phyloP scores from a whole-genome alignment of 2,329 filamentous ascomycete species.

The Drechslerella dactyloides region DNA sequence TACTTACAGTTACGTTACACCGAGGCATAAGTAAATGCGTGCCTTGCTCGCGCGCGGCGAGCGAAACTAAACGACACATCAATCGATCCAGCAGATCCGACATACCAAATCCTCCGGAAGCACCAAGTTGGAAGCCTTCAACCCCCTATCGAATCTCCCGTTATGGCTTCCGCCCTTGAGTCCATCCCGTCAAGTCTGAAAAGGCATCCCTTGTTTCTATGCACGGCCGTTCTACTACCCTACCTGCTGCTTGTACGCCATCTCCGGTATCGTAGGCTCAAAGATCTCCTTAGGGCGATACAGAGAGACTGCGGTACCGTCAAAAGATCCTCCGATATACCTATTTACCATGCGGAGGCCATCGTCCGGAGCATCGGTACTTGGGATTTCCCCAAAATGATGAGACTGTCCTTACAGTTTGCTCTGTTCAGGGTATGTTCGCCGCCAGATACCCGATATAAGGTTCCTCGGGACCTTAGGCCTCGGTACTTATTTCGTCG shows the following conservation, averaged over 20 bases:
- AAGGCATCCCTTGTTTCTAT: conserved; percentile 10
- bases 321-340: conserved; percentile 39
- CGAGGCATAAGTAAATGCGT: too few species aligned
- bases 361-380: conserved; percentile 62
- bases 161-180: background rate
- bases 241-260: conserved; percentile 48
- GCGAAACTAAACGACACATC: too few species aligned
- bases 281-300: conserved; percentile 34
- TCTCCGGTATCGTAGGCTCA: conserved; percentile 48
- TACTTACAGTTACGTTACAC: too few species aligned
- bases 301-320: conserved; percentile 45
- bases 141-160: too few species aligned
- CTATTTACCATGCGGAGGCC: conserved; percentile 61
- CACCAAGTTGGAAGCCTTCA: too few species aligned
- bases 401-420: conserved; percentile 64
- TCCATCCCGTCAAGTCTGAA: background rate
- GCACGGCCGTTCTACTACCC: conserved; percentile 10
- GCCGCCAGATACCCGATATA: background rate
- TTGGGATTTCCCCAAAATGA: conserved; percentile 66
- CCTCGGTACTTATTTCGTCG: background rate
- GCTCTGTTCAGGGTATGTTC: conserved; percentile 65
- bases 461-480: too few species aligned
- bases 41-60: background rate
- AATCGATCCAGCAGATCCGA: too few species aligned
- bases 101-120: too few species aligned